Percentiles rank a stretch among this genome's conserved stretches.
phyloP scores from a whole-genome alignment of 371 early-diverging fungal species.

The Rhizopus delemar region DNA sequence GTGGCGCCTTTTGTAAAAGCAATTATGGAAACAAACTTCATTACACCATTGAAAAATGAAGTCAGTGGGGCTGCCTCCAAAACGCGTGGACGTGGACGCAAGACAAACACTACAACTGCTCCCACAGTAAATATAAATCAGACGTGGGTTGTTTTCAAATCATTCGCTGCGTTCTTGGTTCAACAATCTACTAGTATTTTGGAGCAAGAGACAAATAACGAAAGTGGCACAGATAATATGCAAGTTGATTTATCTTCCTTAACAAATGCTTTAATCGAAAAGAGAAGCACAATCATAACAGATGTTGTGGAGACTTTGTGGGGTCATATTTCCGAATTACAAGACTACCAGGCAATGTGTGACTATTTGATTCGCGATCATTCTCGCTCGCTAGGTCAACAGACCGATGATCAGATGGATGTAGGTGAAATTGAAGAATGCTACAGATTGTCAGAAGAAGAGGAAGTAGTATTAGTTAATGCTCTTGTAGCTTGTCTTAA shows the following conservation, averaged over 20 bases:
- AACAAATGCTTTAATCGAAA: slow-evolving; percentile 15
- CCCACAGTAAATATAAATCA: slow-evolving; percentile 32
- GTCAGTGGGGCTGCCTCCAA: slow-evolving; percentile 29
- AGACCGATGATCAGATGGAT: slow-evolving; percentile 18
- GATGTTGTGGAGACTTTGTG: slow-evolving; percentile 62
- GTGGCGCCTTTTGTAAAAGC: slow-evolving; percentile 56
- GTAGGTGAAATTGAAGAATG: slow-evolving; percentile 28
- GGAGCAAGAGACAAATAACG: slow-evolving; percentile 20
- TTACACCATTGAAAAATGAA: slow-evolving; percentile 44
- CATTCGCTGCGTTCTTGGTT: slow-evolving; percentile 58
- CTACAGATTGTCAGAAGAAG: slow-evolving; percentile 60
- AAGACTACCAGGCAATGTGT: slow-evolving; percentile 59
- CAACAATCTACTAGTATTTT: slow-evolving; percentile 27
- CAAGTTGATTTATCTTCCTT: slow-evolving; percentile 17
- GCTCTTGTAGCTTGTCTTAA: slow-evolving; percentile 52
- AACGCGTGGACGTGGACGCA: slow-evolving; percentile 16
- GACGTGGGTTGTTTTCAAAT: slow-evolving; percentile 65
- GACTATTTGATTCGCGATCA: slow-evolving; percentile 66
- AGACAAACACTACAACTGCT: neutral
- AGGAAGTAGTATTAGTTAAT: slow-evolving; percentile 65
- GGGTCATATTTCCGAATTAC: slow-evolving; percentile 44
- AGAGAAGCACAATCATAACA: slow-evolving; percentile 32
- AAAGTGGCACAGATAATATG: slow-evolving; percentile 20
- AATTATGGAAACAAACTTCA: slow-evolving; percentile 45
- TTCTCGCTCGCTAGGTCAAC: slow-evolving; percentile 28